These are phyloP conservation scores for Cocos nucifera DNA, from an alignment of 176 grass and related monocot species.

Conservation along the genomic window DNA sequence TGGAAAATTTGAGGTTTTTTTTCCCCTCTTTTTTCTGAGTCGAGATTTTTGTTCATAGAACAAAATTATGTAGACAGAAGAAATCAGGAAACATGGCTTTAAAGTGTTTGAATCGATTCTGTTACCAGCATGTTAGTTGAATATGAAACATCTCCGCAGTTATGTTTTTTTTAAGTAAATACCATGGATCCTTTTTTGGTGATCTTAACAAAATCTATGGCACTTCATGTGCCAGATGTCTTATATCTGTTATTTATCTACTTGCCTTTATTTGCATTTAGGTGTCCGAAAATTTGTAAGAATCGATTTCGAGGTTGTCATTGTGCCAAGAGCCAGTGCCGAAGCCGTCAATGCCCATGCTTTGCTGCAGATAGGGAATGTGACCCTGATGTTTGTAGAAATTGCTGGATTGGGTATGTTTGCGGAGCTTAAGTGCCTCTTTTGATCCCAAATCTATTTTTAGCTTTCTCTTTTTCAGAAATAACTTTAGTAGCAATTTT, in stretches of 20 bases:
- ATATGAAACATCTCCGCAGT: too few species aligned
- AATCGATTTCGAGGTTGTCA: conserved; percentile 95
- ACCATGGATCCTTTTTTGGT: too few species aligned
- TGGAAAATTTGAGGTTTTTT: too few species aligned
- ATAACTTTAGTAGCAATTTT: neutral
- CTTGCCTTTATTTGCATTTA: conserved; percentile 24
- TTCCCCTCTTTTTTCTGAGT: too few species aligned
- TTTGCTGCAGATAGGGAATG: conserved; percentile 99
- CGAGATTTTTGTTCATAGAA: too few species aligned
- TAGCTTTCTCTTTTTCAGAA: neutral
- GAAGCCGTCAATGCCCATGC: conserved; percentile 95
- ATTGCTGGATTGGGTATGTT: conserved; percentile 95
- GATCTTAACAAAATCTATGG: too few species aligned
- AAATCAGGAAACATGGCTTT: too few species aligned
- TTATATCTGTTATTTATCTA: neutral
- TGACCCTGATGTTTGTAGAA: conserved; percentile 96
- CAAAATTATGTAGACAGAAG: too few species aligned
- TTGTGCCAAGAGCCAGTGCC: conserved; percentile 95
- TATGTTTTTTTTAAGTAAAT: too few species aligned
- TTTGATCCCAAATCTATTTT: conserved; percentile 10
- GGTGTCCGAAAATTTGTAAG: conserved; percentile 95
- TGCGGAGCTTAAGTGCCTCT: conserved; percentile 10
- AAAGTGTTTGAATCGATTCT: too few species aligned
- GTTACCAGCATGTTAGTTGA: too few species aligned
- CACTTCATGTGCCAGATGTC: too few species aligned